Evolutionary conservation across 1,284 basidiomycete species (phyloP), one percentile per base, ranked within the genome.

Genomic region (Cutaneotrichosporon dermatis): DNA sequence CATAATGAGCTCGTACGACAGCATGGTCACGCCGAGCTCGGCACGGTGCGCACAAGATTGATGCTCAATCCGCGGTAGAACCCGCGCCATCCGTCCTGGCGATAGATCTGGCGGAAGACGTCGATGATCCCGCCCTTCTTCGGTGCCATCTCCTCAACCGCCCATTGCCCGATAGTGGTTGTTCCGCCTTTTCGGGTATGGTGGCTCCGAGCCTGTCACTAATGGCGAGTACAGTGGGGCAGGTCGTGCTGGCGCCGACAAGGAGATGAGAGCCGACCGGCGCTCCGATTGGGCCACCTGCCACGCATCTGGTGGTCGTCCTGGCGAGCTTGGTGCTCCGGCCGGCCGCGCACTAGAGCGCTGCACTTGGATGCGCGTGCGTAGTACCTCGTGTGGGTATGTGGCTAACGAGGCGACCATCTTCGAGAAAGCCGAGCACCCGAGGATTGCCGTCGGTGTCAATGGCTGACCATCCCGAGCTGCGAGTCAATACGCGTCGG

Each of bases 351-450:
- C 11, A 0, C 52, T 53, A 13, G 13, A 41, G 13, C 53, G 45
- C 15, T 55, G 37, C 4, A 92, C 92, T 78, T 97, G 93, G 41
- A 96, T 79, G 5, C 92, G 85, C 35, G 93, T 97, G 9, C 93
- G 88, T 15, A 97, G 83, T 46, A 97, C 94, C 78, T 97, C 93
- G 76, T 97, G 93, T 0, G 94, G 94, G 76, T 97, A 97, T 36
- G 94, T 97, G 33, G 88, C 88, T 33, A 96, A 80, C 10, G 92
- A 93, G 3, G 93, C 94, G 2, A 89, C 86, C 90, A 96, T 95
- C 77, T 97, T 97, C 37, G 92, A 88, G 16, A 86, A 79, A 7
- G 90, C 90, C 16, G 91, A 93, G 79, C 92, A 95, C 3, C 86
- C 75, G 12, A 97, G 85, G 65, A 97, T 93, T 15, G 85, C 83